Base-by-base conservation (phyloP, 495 filamentous ascomycete species). In the Penicillium malachiteum region DNA sequence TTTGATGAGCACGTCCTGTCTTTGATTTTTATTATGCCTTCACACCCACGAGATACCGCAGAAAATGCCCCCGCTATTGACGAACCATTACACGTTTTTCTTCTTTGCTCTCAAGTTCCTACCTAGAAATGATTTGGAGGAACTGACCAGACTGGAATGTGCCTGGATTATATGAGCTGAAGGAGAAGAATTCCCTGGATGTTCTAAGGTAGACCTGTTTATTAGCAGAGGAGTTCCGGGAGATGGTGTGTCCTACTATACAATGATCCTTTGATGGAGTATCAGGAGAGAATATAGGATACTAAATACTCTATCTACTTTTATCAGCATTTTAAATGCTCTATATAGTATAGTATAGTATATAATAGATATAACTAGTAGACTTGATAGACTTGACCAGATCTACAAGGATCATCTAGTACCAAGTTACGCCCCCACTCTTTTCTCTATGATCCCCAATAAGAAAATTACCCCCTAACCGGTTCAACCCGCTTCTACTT, bases 31-130 rank as follows among this genome's bases (percentile, higher is more conserved):
- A 43, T 64, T 68, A 68, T 68, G 63, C 62, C 53, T 50, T 61
- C 21, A 52, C 59, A 52, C 38, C 50, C 35, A 66, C 65, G 60
- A 68, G 63, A 66, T 68, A 68, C 65, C 63, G 65, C 65, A 67
- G 64, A 66, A 63, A 66, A 63, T 61, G 65, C 63, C 62, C 34
- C 57, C 58, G 64, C 48, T 63, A 65, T 68, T 68, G 63, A 68
- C 59, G 65, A 68, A 63, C 57, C 49, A 63, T 60, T 63, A 41
- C 46, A 50, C 52, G 47, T 51, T 64, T 43, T 38, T 41, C 35
- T 50, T 41, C 18, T 33, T 16, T 52, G 10, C 37, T 32, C 46
- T 38, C 10, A 13, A 13, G 34, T 37, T 13, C 34, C 9, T 37
- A 37, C 34, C 34, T 37, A 37, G 34, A 37, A 6, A 3, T 37